These are phyloP conservation scores for Mortierella sp. DNA, from an alignment of 371 early-diverging fungal genomes.

Conservation along the genomic window DNA sequence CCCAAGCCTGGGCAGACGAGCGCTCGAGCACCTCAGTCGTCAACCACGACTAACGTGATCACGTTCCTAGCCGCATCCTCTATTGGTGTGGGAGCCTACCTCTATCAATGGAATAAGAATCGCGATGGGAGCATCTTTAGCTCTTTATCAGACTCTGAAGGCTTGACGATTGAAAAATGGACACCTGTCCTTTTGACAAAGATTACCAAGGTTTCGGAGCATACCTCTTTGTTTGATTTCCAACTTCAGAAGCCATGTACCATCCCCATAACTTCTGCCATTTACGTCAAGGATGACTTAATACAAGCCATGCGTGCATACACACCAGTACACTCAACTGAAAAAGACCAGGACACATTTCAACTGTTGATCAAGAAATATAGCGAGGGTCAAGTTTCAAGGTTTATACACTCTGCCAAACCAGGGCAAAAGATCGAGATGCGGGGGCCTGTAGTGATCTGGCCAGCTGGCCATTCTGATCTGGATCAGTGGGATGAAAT, in stretches of 20 bases:
- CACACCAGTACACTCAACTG: constrained; percentile 44
- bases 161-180: constrained; percentile 43
- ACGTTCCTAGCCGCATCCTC: constrained; percentile 38
- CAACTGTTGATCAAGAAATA: constrained; percentile 54
- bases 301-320: constrained; percentile 57
- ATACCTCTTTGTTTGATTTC: constrained; percentile 52
- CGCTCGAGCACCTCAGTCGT: constrained; percentile 30
- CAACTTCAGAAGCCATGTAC: constrained; percentile 34
- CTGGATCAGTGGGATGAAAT: constrained; percentile 54
- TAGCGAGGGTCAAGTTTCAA: constrained; percentile 53
- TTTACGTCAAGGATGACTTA: constrained; percentile 55
- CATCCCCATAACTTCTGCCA: constrained; percentile 44
- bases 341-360: constrained; percentile 26
- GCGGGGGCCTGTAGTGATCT: constrained; percentile 51
- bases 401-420: constrained; percentile 47
- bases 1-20: constrained; percentile 6
- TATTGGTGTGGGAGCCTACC: constrained; percentile 37
- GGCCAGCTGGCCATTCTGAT: constrained; percentile 42
- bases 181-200: constrained; percentile 42
- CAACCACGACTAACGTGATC: constrained; percentile 25
- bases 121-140: constrained; percentile 12
- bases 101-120: constrained; percentile 36
- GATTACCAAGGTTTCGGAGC: constrained; percentile 30
- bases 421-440: constrained; percentile 48
- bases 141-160: constrained; percentile 7